phyloP scores from a whole-genome alignment of 139 green algal genomes.

The Trebouxia sp. region DNA sequence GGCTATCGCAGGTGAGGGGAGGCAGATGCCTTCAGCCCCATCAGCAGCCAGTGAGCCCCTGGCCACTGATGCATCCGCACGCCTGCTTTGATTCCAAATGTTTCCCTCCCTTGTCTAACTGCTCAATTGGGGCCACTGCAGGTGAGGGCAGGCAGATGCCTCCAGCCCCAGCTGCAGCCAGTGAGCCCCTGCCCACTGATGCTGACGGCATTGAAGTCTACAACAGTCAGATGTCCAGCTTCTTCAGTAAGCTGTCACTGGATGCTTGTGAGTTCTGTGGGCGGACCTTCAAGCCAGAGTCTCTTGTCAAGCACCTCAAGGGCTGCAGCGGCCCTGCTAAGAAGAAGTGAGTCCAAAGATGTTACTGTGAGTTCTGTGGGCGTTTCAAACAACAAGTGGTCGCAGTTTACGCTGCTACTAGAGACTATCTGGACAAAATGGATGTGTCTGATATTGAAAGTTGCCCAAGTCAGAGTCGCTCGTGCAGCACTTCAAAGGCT shows the following conservation, averaged over 20 bases:
- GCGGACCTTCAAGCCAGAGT: constrained; percentile 45
- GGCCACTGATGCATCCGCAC: constrained; percentile 41
- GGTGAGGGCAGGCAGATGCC: constrained; percentile 33
- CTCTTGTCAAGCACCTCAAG: constrained; percentile 47
- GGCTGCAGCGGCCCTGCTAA: background rate
- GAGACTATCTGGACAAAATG: no score
- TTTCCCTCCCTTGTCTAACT: no score
- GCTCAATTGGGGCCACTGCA: no score
- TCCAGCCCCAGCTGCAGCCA: constrained; percentile 49
- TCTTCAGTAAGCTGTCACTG: constrained; percentile 11
- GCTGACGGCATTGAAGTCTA: constrained; percentile 21
- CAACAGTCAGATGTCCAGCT: constrained; percentile 23
- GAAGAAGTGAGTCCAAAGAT: no score
- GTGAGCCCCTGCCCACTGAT: constrained; percentile 48
- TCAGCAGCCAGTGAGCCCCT: constrained; percentile 53
- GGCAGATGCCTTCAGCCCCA: constrained; percentile 43
- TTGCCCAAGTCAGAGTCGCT: no score
- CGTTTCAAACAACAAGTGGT: no score
- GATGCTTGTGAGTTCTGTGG: constrained; percentile 32
- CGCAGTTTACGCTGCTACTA: no score
- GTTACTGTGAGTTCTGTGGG: no score
- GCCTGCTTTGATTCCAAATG: no score
- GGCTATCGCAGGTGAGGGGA: no score
- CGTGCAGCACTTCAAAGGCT: no score
- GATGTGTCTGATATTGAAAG: no score